Percentiles rank a stretch among this genome's conserved stretches.
These are phyloP conservation scores for Cyberlindnera americana DNA, from an alignment of 805 yeast species.

Conservation along the genomic window DNA sequence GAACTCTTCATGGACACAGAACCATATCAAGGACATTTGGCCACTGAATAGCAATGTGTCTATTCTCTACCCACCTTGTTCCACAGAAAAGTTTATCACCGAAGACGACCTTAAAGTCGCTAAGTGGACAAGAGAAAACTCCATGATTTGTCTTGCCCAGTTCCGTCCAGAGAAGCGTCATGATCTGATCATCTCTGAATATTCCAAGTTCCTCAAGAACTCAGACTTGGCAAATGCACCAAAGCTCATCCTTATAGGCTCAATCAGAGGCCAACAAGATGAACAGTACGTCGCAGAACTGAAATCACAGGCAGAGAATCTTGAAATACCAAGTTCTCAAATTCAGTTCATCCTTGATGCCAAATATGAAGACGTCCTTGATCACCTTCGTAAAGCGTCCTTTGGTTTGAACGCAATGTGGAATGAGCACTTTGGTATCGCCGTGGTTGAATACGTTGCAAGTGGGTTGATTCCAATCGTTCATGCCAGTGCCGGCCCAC, in stretches of 20 bases:
- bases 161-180: constrained; percentile 96
- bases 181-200: constrained; percentile 61
- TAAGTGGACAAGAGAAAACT: constrained; percentile 32
- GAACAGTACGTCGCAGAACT: constrained; percentile 52
- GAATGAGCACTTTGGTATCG: constrained; percentile 99
- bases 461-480: constrained; percentile 84
- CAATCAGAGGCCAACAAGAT: constrained; percentile 72
- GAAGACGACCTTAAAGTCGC: constrained; percentile 17
- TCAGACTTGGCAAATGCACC: constrained; percentile 33
- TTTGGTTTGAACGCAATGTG: constrained; percentile 96
- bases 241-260: constrained; percentile 72
- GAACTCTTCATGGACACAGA: constrained; percentile 89
- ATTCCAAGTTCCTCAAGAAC: constrained; percentile 44
- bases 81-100: constrained; percentile 51
- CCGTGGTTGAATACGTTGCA: constrained; percentile 89
- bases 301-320: constrained; percentile 38
- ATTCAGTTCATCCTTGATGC: constrained; percentile 68
- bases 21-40: constrained; percentile 73
- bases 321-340: constrained; percentile 38
- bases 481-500: constrained; percentile 96
- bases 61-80: constrained; percentile 87
- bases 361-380: constrained; percentile 57
- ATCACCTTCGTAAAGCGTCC: constrained; percentile 50
- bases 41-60: constrained; percentile 37
- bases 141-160: constrained; percentile 63